These are phyloP conservation scores for Colletotrichum falcatum DNA, from an alignment of 2,329 filamentous ascomycete genomes.

Conservation along the genomic window DNA sequence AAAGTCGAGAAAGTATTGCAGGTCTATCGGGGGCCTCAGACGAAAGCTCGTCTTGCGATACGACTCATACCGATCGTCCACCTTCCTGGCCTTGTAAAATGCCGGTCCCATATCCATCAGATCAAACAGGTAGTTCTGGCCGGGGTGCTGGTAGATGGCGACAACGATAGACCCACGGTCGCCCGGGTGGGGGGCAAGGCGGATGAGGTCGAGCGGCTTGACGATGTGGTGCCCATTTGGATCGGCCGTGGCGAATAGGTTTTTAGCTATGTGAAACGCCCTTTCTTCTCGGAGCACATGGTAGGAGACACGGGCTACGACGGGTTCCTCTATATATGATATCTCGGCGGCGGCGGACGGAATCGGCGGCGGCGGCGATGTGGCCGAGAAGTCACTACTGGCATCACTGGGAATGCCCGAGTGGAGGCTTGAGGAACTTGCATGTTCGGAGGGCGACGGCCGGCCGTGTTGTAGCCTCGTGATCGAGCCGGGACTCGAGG, in stretches of 20 bases:
- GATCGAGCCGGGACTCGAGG: constrained; percentile 58
- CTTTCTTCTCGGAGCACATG: constrained; percentile 87
- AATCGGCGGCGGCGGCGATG: constrained; percentile 50
- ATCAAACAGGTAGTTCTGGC: constrained; percentile 77
- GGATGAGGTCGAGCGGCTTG: constrained; percentile 82
- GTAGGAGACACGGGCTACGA: constrained; percentile 85
- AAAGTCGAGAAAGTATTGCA: constrained; percentile 87
- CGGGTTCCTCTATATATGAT: constrained; percentile 70
- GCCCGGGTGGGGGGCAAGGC: constrained; percentile 74
- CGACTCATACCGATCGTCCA: constrained; percentile 63
- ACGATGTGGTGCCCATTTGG: constrained; percentile 81
- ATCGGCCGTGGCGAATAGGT: constrained; percentile 77
- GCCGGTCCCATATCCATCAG: constrained; percentile 83
- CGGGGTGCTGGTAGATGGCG: constrained; percentile 84
- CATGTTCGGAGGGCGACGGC: constrained; percentile 57
- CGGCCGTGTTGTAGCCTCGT: constrained; percentile 58
- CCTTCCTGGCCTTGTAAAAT: constrained; percentile 69
- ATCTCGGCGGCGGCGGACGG: constrained; percentile 58
- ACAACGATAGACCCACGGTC: constrained; percentile 81
- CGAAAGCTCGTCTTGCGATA: constrained; percentile 58
- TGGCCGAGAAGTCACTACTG: constrained; percentile 53
- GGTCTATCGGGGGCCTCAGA: constrained; percentile 71
- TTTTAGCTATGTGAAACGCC: constrained; percentile 85
- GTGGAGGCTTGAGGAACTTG: constrained; percentile 50
- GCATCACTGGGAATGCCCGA: constrained; percentile 51